phyloP scores from a whole-genome alignment of 257 asterid species.

The Orobanche coerulescens region DNA sequence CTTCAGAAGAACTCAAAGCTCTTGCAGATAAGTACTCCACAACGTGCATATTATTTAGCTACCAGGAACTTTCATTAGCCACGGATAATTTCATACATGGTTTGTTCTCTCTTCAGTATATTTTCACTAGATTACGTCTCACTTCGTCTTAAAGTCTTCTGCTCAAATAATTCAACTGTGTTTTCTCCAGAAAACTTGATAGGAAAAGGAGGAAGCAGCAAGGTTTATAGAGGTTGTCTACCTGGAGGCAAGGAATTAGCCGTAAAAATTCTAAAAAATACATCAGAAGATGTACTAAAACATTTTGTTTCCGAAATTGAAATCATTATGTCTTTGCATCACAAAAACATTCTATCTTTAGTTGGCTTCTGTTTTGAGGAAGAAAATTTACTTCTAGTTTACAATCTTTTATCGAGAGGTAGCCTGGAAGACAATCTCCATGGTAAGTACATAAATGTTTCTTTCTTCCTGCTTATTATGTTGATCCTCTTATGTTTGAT shows the following conservation, averaged over 20 bases:
- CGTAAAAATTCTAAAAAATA: slow-evolving; percentile 69
- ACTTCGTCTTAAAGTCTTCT: slow-evolving; percentile 3
- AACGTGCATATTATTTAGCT: slow-evolving; percentile 49
- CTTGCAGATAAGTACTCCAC: slow-evolving; percentile 47
- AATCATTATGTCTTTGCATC: slow-evolving; percentile 55
- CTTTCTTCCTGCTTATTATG: slow-evolving; percentile 10
- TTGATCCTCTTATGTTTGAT: neutral
- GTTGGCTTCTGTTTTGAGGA: slow-evolving; percentile 75
- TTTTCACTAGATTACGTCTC: neutral
- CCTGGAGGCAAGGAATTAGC: slow-evolving; percentile 65
- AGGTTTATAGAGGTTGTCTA: slow-evolving; percentile 63
- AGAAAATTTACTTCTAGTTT: slow-evolving; percentile 56
- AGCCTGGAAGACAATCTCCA: slow-evolving; percentile 90
- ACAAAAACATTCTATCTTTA: slow-evolving; percentile 61
- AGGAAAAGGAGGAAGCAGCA: slow-evolving; percentile 92
- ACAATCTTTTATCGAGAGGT: slow-evolving; percentile 78
- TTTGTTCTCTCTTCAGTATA: slow-evolving; percentile 28
- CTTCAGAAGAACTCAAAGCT: slow-evolving; percentile 48
- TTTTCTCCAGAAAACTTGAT: slow-evolving; percentile 54
- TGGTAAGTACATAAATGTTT: slow-evolving; percentile 34
- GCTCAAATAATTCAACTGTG: slow-evolving; percentile 2
- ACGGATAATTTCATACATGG: slow-evolving; percentile 58
- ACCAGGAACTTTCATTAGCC: slow-evolving; percentile 63
- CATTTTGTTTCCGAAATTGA: slow-evolving; percentile 81
- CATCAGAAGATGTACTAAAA: slow-evolving; percentile 52